Evolutionary conservation across 2,329 filamentous ascomycete species (phyloP).

Genomic region (Trichoderma endophyticum): DNA sequence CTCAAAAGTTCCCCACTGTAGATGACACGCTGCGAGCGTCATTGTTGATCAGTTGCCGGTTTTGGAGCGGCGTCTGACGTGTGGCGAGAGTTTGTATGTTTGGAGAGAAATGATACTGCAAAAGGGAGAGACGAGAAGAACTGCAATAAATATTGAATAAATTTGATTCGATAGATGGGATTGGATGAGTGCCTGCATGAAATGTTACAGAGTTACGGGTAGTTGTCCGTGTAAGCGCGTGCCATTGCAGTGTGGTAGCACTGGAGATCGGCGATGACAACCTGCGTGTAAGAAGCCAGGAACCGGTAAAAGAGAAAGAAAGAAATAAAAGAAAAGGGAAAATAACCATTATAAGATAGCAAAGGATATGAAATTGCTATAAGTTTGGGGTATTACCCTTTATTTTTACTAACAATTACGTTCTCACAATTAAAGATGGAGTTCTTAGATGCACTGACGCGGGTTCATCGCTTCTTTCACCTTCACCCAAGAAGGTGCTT

Average conservation of each 20-base stretch:
- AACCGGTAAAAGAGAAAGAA: background rate
- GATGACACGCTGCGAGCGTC: slow-evolving; percentile 3
- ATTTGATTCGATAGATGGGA: background rate
- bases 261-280: background rate
- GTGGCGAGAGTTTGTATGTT: background rate
- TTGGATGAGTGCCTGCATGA: background rate
- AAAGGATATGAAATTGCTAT: background rate
- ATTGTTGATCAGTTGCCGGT: slow-evolving; percentile 13
- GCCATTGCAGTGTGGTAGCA: background rate
- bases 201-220: too few species aligned
- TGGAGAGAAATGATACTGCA: background rate
- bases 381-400: background rate
- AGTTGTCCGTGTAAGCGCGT: background rate
- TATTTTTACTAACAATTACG: too few species aligned
- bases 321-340: background rate
- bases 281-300: background rate
- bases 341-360: background rate
- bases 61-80: background rate
- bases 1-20: background rate
- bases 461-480: background rate
- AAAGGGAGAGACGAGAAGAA: background rate
- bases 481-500: background rate
- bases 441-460: background rate
- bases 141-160: background rate
- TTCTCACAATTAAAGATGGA: too few species aligned